Evolutionary conservation across 2,329 filamentous ascomycete genomes (phyloP).

Genomic region (Pyrenophora seminiperda): DNA sequence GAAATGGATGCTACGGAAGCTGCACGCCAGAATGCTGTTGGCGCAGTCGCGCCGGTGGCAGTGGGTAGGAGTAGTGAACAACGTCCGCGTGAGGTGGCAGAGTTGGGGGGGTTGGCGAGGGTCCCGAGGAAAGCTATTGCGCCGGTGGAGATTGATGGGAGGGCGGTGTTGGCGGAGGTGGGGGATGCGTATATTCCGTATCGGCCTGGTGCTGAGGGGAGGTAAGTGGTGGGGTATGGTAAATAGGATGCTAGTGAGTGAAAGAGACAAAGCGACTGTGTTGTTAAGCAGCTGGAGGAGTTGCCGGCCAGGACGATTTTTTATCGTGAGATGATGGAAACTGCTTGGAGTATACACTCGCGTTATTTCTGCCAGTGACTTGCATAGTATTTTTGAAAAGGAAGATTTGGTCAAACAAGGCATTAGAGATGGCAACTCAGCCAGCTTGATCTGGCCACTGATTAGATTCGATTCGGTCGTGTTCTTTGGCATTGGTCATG

Average conservation of each 20-base stretch:
- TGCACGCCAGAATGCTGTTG: conserved; percentile 14
- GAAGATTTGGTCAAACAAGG: too few relatives aligned
- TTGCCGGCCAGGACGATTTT: not conserved
- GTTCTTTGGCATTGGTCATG: too few relatives aligned
- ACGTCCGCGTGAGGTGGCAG: not conserved
- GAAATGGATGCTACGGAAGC: conserved; percentile 29
- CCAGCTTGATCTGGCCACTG: too few relatives aligned
- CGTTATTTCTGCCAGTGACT: too few relatives aligned
- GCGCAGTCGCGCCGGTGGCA: not conserved
- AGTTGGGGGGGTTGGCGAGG: conserved; percentile 23
- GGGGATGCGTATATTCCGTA: conserved; percentile 21
- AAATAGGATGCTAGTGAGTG: not conserved
- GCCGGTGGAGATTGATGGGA: conserved; percentile 27
- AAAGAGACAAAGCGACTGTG: not conserved
- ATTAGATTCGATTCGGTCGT: too few relatives aligned
- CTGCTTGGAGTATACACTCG: too few relatives aligned
- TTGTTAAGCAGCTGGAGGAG: not conserved
- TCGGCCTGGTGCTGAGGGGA: conserved; percentile 6
- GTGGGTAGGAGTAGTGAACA: too few relatives aligned
- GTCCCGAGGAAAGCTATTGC: conserved; percentile 25
- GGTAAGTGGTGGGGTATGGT: not conserved
- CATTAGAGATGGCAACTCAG: too few relatives aligned
- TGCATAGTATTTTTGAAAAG: too few relatives aligned
- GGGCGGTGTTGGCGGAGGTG: conserved; percentile 15
- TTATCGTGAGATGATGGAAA: too few relatives aligned